Evolutionary conservation across 2,329 filamentous ascomycete species (phyloP).

Genomic region (Paradendryphiella salina): DNA sequence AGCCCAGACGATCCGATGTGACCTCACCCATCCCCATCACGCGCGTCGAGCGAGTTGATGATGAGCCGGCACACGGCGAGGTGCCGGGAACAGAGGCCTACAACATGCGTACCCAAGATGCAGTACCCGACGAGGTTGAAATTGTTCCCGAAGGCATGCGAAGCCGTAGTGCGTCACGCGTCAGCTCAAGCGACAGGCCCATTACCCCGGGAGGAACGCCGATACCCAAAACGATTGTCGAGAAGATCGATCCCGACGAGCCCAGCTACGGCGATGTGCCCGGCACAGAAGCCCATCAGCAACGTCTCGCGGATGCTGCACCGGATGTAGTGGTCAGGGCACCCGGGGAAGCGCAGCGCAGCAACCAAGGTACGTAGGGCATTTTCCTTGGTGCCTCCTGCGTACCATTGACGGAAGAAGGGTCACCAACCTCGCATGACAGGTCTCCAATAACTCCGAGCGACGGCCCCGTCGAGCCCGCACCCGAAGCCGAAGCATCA

Average conservation of each 20-base stretch:
- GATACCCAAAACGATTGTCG: constrained; percentile 63
- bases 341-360: constrained; percentile 48
- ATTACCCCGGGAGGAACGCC: constrained; percentile 56
- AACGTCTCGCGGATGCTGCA: constrained; percentile 61
- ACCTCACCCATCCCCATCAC: constrained; percentile 62
- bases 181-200: constrained; percentile 52
- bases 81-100: constrained; percentile 65
- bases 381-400: constrained; percentile 49
- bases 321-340: constrained; percentile 61
- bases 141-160: constrained; percentile 53
- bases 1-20: constrained; percentile 47
- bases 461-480: constrained; percentile 24
- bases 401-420: constrained; percentile 65
- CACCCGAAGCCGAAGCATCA: constrained; percentile 9
- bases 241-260: constrained; percentile 61
- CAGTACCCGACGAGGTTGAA: constrained; percentile 66
- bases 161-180: constrained; percentile 46
- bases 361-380: constrained; percentile 60
- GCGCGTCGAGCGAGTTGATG: constrained; percentile 66
- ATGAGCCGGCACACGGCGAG: constrained; percentile 62
- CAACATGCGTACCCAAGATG: constrained; percentile 60
- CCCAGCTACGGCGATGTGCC: constrained; percentile 65
- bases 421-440: constrained; percentile 58
- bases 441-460: constrained; percentile 55
- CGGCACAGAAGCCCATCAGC: constrained; percentile 61